A percentile compares a stretch with the other conserved stretches of the same genome.
phyloP scores from a whole-genome alignment of 1,284 basidiomycete species.

The Ustilago bromivora region DNA sequence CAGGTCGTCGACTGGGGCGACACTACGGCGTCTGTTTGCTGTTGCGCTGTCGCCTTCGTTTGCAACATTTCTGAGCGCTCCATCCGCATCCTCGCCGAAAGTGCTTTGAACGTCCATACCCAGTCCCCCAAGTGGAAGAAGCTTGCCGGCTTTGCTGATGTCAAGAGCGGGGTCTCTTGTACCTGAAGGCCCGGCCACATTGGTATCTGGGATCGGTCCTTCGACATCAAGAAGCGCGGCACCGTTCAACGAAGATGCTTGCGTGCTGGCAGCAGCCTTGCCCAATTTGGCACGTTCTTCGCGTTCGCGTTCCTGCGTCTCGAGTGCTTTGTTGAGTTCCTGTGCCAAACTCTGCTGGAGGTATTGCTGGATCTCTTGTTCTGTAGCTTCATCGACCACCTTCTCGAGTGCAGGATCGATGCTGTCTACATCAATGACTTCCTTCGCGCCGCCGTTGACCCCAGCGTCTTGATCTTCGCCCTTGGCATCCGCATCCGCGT shows the following conservation, averaged over 20 bases:
- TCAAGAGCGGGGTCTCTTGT: constrained; percentile 31
- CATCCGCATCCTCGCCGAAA: constrained; percentile 23
- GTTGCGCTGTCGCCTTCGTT: constrained; percentile 29
- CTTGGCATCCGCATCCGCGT: constrained; percentile 74
- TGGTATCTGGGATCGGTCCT: background rate
- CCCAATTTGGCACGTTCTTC: constrained; percentile 54
- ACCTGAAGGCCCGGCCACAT: constrained; percentile 22
- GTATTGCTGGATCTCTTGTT: constrained; percentile 60
- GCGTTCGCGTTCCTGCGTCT: constrained; percentile 53
- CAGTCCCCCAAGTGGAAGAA: constrained; percentile 52
- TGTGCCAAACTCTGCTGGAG: constrained; percentile 55
- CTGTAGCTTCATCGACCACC: constrained; percentile 61
- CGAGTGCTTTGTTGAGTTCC: constrained; percentile 57
- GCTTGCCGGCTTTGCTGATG: constrained; percentile 43
- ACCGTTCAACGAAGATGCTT: background rate
- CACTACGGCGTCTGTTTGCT: constrained; percentile 11
- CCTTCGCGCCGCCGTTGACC: constrained; percentile 48
- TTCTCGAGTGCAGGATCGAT: constrained; percentile 56
- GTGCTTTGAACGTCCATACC: constrained; percentile 55
- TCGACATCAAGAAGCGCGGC: background rate
- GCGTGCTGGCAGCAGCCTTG: constrained; percentile 8
- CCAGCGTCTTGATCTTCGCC: constrained; percentile 23
- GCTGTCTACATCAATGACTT: constrained; percentile 14
- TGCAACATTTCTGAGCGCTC: constrained; percentile 14
- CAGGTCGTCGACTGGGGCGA: constrained; percentile 49